Percentiles rank a stretch among this genome's conserved stretches.
Evolutionary conservation across 441 rosid genomes (phyloP).

Genomic region (Melianthus villosus): DNA sequence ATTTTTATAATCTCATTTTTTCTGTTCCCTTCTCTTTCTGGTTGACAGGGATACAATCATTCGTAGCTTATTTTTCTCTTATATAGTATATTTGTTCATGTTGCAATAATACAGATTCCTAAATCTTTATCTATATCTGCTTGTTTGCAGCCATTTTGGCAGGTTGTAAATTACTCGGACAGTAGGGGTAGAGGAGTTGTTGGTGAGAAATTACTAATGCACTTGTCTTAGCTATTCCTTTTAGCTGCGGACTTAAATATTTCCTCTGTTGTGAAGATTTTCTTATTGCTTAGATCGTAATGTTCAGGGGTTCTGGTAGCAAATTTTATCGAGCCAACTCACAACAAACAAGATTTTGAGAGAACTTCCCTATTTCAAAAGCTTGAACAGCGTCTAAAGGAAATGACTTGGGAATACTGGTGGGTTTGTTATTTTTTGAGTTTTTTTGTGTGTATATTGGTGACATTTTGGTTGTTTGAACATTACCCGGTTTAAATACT

Average conservation of each 20-base stretch:
- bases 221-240: constrained; percentile 5
- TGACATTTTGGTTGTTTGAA: background rate
- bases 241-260: no score
- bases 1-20: no score
- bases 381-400: constrained; percentile 83
- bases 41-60: no score
- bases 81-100: background rate
- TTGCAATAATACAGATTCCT: background rate
- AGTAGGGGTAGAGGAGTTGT: constrained; percentile 82
- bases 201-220: constrained; percentile 42
- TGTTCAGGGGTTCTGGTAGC: constrained; percentile 87
- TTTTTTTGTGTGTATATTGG: background rate
- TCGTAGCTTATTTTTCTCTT: background rate
- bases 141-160: constrained; percentile 76
- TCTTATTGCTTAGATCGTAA: no score
- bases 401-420: constrained; percentile 91
- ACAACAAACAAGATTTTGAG: constrained; percentile 94
- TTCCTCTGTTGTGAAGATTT: no score
- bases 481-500: background rate
- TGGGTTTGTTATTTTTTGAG: constrained; percentile 14
- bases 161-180: constrained; percentile 32
- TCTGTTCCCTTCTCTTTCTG: no score
- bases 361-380: constrained; percentile 88
- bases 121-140: constrained; percentile 6
- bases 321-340: constrained; percentile 84